Evolutionary conservation across 106 monocot species (phyloP), one percentile per base, ranked within the genome.

Genomic region (Chionographis japonica): DNA sequence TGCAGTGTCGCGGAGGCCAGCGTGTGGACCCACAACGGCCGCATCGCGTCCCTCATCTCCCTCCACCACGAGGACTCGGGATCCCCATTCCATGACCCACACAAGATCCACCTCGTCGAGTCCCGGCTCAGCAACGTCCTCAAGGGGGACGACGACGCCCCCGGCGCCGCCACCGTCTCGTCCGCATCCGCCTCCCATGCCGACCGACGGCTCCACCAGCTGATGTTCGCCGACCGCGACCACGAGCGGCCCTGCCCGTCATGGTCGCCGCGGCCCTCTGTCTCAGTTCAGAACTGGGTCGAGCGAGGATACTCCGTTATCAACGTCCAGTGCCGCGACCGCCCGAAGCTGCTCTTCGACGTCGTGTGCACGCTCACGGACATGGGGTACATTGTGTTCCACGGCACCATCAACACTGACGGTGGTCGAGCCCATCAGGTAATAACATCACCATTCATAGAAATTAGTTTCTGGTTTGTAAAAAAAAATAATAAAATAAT

Each of bases 301-400:
- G 93, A 89, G 63, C 75, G 80, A 15, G 93, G 81, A 0, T 94
- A 94, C 77, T 89, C 93, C 14, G 75, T 87, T 14, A 82, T 87
- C 40, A 86, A 68, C 65, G 70, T 94, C 35, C 79, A 82, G 63
- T 94, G 86, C 72, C 60, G 50, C 4, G 84, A 91, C 61, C 78
- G 87, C 14, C 87, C 79, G 6, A 87, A 88, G 79, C 77, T 91
- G 19, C 72, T 94, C 13, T 94, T 94, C 69, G 93, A 94, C 70
- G 70, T 89, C 36, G 81, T 94, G 2, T 94, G 89, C 70, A 87
- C 93, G 12, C 81, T 89, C 20, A 89, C 86, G 11, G 89, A 94
- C 57, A 82, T 94, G 93, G 82, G 87, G 20, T 94, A 90, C 65
- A 78, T 89, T 8, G 79, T 94, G n/a, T 94, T 86, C 67, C 93